These are phyloP conservation scores for Parietichytrium sp. DNA, from an alignment of 108 stramenopile species.

Conservation along the genomic window DNA sequence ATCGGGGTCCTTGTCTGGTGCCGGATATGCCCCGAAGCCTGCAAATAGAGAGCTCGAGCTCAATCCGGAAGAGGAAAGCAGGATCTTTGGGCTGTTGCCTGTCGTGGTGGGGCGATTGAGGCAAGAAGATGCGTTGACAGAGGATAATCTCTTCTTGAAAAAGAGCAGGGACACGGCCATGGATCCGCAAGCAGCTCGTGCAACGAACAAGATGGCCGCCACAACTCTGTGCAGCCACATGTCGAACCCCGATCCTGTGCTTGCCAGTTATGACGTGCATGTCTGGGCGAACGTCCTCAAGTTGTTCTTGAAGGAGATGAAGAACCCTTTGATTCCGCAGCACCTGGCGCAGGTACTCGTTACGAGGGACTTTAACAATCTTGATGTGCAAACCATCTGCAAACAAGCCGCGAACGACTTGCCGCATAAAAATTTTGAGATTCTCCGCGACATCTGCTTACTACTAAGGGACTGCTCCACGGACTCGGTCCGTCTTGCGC, in stretches of 20 bases:
- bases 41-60: neutral
- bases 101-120: neutral
- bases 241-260: neutral
- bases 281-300: conserved; percentile 17
- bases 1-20: too few species aligned
- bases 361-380: neutral
- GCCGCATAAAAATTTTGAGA: neutral
- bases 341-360: neutral
- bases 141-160: conserved; percentile 4
- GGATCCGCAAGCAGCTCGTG: neutral
- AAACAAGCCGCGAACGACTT: neutral
- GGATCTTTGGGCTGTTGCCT: neutral
- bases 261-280: neutral
- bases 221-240: neutral
- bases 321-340: neutral
- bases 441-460: neutral
- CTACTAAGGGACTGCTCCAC: conserved; percentile 13
- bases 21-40: too few species aligned
- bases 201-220: neutral
- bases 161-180: neutral
- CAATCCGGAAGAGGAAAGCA: conserved; percentile 30
- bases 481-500: conserved; percentile 3
- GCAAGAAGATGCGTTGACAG: neutral
- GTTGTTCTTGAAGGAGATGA: conserved; percentile 1
- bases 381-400: neutral